Percentiles rank a stretch among this genome's conserved stretches.
phyloP scores from a whole-genome alignment of 2,329 filamentous ascomycete genomes.

The Pyrenophora graminea region DNA sequence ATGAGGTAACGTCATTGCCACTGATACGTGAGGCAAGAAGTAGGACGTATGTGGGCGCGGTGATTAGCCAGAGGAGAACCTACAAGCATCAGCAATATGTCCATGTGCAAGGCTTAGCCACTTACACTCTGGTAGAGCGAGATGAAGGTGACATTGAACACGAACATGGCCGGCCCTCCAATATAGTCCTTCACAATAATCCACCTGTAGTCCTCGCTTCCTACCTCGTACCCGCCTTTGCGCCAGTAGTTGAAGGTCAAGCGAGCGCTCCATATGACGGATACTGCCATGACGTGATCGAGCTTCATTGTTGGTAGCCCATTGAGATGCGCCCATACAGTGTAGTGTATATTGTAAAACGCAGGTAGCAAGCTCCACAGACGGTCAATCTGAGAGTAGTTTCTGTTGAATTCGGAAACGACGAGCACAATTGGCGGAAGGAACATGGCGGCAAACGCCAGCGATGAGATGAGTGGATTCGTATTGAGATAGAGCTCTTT shows the following conservation, averaged over 20 bases:
- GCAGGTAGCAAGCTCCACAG: constrained; percentile 89
- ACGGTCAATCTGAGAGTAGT: constrained; percentile 96
- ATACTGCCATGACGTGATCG: constrained; percentile 72
- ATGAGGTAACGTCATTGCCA: constrained; percentile 50
- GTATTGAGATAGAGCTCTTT: constrained; percentile 77
- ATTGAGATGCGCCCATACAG: constrained; percentile 77
- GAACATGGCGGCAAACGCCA: constrained; percentile 71
- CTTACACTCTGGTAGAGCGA: constrained; percentile 70
- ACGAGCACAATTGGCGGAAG: constrained; percentile 74
- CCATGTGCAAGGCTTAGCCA: background rate
- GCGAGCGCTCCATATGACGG: constrained; percentile 80
- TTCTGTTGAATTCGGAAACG: constrained; percentile 81
- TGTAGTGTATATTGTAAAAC: constrained; percentile 83
- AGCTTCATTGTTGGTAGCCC: constrained; percentile 72
- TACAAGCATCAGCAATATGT: constrained; percentile 38
- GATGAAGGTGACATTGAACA: constrained; percentile 91
- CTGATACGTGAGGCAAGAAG: constrained; percentile 72
- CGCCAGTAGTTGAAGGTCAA: constrained; percentile 97
- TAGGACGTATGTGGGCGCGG: constrained; percentile 81
- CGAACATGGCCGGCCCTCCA: constrained; percentile 69
- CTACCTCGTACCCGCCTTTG: constrained; percentile 85
- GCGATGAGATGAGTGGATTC: constrained; percentile 79
- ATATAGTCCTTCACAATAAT: constrained; percentile 70
- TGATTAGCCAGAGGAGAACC: constrained; percentile 77
- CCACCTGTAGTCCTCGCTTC: constrained; percentile 97